Percentiles rank a stretch among this genome's conserved stretches.
Evolutionary conservation across 2,329 filamentous ascomycete genomes (phyloP).

Genomic region (Ceratocystis eucalypticola): DNA sequence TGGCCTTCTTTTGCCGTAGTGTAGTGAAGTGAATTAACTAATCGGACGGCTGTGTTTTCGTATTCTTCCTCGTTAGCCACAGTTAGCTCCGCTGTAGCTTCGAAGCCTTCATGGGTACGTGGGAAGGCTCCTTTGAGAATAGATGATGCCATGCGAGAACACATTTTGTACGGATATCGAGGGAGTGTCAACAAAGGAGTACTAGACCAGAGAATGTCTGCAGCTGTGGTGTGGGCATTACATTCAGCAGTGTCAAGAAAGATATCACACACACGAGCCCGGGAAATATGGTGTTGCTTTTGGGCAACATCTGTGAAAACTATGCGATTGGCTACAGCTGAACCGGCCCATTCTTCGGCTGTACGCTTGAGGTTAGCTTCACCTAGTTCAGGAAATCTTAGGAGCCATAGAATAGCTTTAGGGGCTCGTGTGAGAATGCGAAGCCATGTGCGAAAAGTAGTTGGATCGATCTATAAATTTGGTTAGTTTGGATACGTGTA

Average conservation of each 20-base stretch:
- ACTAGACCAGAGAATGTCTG: slow-evolving; percentile 91
- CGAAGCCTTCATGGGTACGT: slow-evolving; percentile 49
- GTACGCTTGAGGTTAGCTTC: slow-evolving; percentile 73
- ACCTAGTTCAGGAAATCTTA: slow-evolving; percentile 90
- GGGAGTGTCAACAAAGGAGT: slow-evolving; percentile 84
- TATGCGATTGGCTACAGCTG: slow-evolving; percentile 72
- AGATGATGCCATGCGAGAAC: slow-evolving; percentile 90
- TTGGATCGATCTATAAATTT: slow-evolving; percentile 72
- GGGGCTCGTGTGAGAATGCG: slow-evolving; percentile 76
- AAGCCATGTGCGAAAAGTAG: slow-evolving; percentile 89
- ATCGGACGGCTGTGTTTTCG: slow-evolving; percentile 57
- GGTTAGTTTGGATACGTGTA: background rate
- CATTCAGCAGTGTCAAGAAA: slow-evolving; percentile 97
- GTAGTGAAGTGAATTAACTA: slow-evolving; percentile 54
- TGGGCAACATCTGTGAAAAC: slow-evolving; percentile 94
- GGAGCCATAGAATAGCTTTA: slow-evolving; percentile 82
- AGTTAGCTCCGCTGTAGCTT: slow-evolving; percentile 62
- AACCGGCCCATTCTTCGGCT: slow-evolving; percentile 69
- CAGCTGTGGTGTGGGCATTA: slow-evolving; percentile 94
- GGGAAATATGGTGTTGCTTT: slow-evolving; percentile 84
- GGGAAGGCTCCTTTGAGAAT: slow-evolving; percentile 85
- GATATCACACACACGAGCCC: slow-evolving; percentile 81
- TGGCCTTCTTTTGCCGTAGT: slow-evolving; percentile 31
- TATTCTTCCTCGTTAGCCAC: slow-evolving; percentile 69
- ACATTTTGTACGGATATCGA: slow-evolving; percentile 96